Conservation (phyloP, 2,329 filamentous ascomycete species). For the Capronia americana region DNA sequence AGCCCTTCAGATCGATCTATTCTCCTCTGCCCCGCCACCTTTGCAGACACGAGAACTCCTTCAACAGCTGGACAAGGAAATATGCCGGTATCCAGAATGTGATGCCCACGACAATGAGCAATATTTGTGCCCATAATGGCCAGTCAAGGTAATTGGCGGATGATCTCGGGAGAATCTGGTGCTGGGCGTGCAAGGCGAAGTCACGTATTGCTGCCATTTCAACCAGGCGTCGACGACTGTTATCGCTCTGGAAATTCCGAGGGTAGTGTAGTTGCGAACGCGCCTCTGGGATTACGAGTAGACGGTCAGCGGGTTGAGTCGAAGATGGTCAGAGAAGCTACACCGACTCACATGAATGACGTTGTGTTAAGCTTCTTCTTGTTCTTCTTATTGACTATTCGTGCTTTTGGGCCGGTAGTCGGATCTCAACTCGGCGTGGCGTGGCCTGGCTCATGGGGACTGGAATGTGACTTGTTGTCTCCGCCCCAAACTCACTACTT, state of each 20-base stretch:
- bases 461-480: neutral
- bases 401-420: neutral
- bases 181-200: neutral
- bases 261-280: neutral
- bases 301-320: neutral
- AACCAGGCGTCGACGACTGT: neutral
- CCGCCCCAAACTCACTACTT: neutral
- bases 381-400: neutral
- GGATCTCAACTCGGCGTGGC: neutral
- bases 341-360: neutral
- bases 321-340: neutral
- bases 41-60: constrained; percentile 22
- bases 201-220: constrained; percentile 18
- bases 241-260: neutral
- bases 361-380: neutral
- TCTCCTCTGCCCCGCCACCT: neutral
- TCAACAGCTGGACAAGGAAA: constrained; percentile 31
- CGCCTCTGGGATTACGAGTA: neutral
- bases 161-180: constrained; percentile 15
- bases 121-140: constrained; percentile 33
- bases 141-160: constrained; percentile 25
- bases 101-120: constrained; percentile 26
- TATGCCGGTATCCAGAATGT: constrained; percentile 35
- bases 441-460: neutral
- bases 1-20: neutral